These are phyloP conservation scores for Mycena indigotica DNA, from an alignment of 768 basidiomycete species.

Conservation along the genomic window DNA sequence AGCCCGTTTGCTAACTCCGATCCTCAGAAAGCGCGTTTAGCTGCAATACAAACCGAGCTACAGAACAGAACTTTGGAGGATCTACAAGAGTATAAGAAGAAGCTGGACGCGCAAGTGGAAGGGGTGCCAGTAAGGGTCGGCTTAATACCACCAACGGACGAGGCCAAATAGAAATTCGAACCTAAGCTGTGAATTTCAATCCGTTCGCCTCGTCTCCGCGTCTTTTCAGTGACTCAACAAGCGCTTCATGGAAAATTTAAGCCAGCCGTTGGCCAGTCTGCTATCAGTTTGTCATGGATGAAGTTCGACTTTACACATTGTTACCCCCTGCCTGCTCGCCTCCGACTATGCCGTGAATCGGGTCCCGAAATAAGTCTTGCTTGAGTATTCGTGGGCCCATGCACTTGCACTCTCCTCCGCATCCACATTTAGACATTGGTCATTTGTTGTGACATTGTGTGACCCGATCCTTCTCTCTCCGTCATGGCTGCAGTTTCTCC, in stretches of 20 bases:
- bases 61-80: slow-evolving; percentile 3
- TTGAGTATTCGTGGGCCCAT: no score
- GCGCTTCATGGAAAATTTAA: no score
- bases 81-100: slow-evolving; percentile 15
- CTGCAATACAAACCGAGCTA: slow-evolving; percentile 9
- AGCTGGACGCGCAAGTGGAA: slow-evolving; percentile 15
- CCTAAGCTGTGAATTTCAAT: no score
- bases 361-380: no score
- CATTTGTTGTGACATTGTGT: not conserved
- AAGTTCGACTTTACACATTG: no score
- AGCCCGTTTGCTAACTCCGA: no score
- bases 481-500: slow-evolving; percentile 52
- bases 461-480: slow-evolving; percentile 1
- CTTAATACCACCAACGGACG: slow-evolving; percentile 13
- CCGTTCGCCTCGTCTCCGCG: no score
- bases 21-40: slow-evolving; percentile 18
- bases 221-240: no score
- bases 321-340: no score
- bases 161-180: slow-evolving; percentile 4
- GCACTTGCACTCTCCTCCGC: not conserved
- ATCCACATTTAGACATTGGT: not conserved
- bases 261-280: no score
- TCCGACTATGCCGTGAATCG: no score
- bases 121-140: slow-evolving; percentile 17
- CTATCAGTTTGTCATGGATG: no score